These are phyloP conservation scores for Xylaria sp. DNA, from an alignment of 2,329 filamentous ascomycete species.

Conservation along the genomic window DNA sequence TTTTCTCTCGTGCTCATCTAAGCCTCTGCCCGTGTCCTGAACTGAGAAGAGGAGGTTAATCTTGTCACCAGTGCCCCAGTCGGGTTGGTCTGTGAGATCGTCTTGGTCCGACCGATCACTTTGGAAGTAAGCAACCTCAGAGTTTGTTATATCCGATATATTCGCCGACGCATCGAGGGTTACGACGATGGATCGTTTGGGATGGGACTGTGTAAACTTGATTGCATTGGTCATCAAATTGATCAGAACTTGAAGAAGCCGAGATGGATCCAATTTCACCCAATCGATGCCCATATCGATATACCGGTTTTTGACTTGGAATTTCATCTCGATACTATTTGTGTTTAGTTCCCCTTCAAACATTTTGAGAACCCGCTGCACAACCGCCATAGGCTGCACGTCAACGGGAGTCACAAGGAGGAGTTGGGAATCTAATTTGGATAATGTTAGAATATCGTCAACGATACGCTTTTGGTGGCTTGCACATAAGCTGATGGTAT, in stretches of 20 bases:
- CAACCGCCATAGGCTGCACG: conserved; percentile 70
- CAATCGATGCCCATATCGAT: conserved; percentile 68
- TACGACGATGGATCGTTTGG: conserved; percentile 65
- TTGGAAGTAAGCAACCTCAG: conserved; percentile 55
- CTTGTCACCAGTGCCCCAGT: conserved; percentile 75
- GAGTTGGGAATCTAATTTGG: conserved; percentile 73
- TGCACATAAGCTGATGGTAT: conserved; percentile 80
- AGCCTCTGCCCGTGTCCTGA: conserved; percentile 71
- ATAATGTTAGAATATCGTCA: conserved; percentile 69
- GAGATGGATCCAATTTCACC: conserved; percentile 76
- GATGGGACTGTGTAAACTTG: conserved; percentile 68
- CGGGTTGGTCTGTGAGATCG: conserved; percentile 58
- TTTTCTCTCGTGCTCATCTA: conserved; percentile 69
- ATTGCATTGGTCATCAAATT: conserved; percentile 75
- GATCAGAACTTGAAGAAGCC: conserved; percentile 76
- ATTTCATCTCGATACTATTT: conserved; percentile 73
- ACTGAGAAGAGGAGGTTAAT: conserved; percentile 76
- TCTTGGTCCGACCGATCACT: conserved; percentile 49
- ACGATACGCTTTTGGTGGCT: conserved; percentile 78
- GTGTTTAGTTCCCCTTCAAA: conserved; percentile 77
- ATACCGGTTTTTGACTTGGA: conserved; percentile 72
- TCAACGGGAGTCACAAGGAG: conserved; percentile 73
- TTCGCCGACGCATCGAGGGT: conserved; percentile 67
- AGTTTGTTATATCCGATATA: conserved; percentile 48
- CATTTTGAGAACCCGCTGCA: conserved; percentile 75